Evolutionary conservation across 345 rosid species (phyloP).

Genomic region (Ceriops tagal): DNA sequence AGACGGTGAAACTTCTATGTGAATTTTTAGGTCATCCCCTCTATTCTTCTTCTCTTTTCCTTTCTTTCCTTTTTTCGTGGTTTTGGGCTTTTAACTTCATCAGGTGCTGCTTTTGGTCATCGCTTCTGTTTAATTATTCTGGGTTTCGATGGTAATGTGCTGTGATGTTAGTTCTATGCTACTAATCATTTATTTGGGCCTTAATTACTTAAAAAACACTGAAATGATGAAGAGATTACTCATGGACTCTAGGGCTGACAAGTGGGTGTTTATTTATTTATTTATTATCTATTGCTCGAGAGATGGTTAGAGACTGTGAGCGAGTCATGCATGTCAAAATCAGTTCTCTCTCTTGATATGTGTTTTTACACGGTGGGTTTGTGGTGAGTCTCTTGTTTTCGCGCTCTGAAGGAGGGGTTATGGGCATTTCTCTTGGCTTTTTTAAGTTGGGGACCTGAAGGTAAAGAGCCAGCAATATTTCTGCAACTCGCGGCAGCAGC

Average conservation of each 20-base stretch:
- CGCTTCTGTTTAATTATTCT: background rate
- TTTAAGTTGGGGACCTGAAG: slow-evolving; percentile 7
- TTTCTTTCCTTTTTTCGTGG: background rate
- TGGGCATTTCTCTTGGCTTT: slow-evolving; percentile 4
- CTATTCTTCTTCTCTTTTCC: background rate
- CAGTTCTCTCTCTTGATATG: background rate
- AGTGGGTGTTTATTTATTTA: too few relatives aligned
- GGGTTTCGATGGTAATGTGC: background rate
- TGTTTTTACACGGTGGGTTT: background rate
- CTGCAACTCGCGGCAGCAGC: background rate
- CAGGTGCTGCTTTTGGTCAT: background rate
- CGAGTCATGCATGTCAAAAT: slow-evolving; percentile 2
- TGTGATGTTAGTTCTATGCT: background rate
- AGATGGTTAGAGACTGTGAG: background rate
- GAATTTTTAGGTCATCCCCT: background rate
- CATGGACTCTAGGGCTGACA: too few relatives aligned
- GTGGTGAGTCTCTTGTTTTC: background rate
- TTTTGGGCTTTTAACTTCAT: background rate
- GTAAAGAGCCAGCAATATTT: background rate
- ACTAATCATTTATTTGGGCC: too few relatives aligned
- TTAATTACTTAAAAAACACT: too few relatives aligned
- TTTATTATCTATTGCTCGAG: too few relatives aligned
- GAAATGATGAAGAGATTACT: too few relatives aligned
- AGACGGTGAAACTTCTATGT: background rate
- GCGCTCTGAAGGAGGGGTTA: too few relatives aligned